These are phyloP conservation scores for Cystobasidium ongulense DNA, from an alignment of 768 basidiomycete species.

Conservation along the genomic window DNA sequence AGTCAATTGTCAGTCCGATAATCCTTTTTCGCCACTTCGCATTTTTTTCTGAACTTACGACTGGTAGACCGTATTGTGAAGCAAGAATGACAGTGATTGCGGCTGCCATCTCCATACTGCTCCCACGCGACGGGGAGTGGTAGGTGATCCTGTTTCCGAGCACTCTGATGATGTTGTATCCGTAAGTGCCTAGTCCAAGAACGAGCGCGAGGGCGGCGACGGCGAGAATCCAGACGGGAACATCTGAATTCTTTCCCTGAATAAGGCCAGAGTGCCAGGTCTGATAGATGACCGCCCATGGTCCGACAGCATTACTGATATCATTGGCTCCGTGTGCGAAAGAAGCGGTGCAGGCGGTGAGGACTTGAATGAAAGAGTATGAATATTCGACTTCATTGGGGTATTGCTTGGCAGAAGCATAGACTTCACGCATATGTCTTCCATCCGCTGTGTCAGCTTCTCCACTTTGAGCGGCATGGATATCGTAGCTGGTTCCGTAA, in stretches of 20 bases:
- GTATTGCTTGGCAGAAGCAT: conserved; percentile 45
- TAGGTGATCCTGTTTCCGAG: conserved; percentile 47
- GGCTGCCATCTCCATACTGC: conserved; percentile 50
- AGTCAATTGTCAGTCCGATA: no score
- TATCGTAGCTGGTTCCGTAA: conserved; percentile 42
- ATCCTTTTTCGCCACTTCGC: no score
- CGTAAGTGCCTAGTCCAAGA: conserved; percentile 43
- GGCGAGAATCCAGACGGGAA: conserved; percentile 48
- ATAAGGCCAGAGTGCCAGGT: conserved; percentile 45
- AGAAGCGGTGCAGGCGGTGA: conserved; percentile 49
- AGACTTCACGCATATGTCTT: conserved; percentile 44
- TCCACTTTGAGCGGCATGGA: conserved; percentile 13
- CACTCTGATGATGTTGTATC: conserved; percentile 37
- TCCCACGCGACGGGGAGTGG: conserved; percentile 48
- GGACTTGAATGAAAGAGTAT: conserved; percentile 48
- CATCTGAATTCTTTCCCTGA: conserved; percentile 41
- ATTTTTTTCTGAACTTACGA: no score
- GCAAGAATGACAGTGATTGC: conserved; percentile 50
- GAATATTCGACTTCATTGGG: conserved; percentile 49
- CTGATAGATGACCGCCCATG: conserved; percentile 47
- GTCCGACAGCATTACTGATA: conserved; percentile 45
- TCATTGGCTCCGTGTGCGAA: conserved; percentile 51
- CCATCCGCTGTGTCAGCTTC: conserved; percentile 40
- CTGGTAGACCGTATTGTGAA: conserved; percentile 46
- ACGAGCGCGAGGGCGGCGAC: conserved; percentile 43